Base-by-base conservation (phyloP, 495 filamentous ascomycete genomes). In the Annulohypoxylon stygium region DNA sequence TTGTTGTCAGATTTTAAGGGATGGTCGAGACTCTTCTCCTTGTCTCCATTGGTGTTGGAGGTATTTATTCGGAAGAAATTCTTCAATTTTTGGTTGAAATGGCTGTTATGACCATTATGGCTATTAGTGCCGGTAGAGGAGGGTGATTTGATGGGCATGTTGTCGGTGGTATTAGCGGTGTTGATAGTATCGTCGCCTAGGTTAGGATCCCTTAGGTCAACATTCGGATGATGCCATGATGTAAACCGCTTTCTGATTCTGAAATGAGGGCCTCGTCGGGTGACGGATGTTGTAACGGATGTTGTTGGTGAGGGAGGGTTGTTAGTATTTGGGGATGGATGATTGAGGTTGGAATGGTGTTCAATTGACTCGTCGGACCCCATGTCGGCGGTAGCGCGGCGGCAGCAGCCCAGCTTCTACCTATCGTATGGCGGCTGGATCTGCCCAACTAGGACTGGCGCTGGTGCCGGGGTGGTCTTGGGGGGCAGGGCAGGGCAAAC, bases 11-110 rank as follows among this genome's bases (percentile, higher is more conserved):
- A 71, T 65, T 81, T 82, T 58, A 82, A 73, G 51, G 70, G 41
- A 77, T 80, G 77, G 67, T 80, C 81, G 61, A 81, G 84, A 67
- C 75, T 82, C 75, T 81, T 83, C 71, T 82, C 81, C 39, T 77
- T 75, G 47, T 78, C 81, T 59, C 77, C 78, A 61, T 81, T 81
- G 57, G 76, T 78, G 33, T 78, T 79, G 41, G 86, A 85, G 75
- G 85, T 92, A 81, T 92, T 97, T 84, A 98, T 97, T 76, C 96
- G 93, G 86, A 99, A 99, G 86, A 98, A 98, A 80, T 95, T 97
- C 88, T 92, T 97, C 81, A 99, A 89, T 80, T 91, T 94, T 78
- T 95, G 92, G 37, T 91, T 93, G 75, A 97, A 89, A 75, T 96
- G 93, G 80, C 78, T 81, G 61, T 82, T 82, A 65, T 96, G 93